These are phyloP conservation scores for Pestalotiopsis sp. DNA, from an alignment of 2,329 filamentous ascomycete genomes.

Conservation along the genomic window DNA sequence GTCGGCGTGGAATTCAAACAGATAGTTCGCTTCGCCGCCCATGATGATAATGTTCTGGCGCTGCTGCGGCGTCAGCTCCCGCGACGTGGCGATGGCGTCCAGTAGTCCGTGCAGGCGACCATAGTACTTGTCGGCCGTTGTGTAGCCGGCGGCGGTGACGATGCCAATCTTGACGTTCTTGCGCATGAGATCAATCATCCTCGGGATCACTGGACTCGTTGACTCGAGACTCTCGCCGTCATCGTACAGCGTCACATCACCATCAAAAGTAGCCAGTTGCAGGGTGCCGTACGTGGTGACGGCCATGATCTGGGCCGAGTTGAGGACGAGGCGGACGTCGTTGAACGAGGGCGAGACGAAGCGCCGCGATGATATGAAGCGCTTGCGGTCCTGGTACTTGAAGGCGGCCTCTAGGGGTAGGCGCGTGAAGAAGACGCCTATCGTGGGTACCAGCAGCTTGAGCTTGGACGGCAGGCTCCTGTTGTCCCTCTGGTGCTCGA, in stretches of 20 bases:
- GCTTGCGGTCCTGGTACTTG: slow-evolving; percentile 81
- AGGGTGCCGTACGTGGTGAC: slow-evolving; percentile 75
- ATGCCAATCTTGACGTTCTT: slow-evolving; percentile 87
- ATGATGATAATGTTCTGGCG: slow-evolving; percentile 86
- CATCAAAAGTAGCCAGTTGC: slow-evolving; percentile 92
- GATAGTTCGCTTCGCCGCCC: slow-evolving; percentile 94
- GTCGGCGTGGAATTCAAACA: slow-evolving; percentile 75
- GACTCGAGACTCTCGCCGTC: slow-evolving; percentile 80
- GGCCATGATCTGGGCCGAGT: slow-evolving; percentile 92
- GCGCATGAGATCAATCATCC: slow-evolving; percentile 70
- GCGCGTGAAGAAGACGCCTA: slow-evolving; percentile 92
- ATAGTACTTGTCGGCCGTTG: slow-evolving; percentile 84
- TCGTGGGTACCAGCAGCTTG: slow-evolving; percentile 85
- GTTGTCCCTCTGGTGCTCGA: slow-evolving; percentile 62
- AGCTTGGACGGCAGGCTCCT: slow-evolving; percentile 81
- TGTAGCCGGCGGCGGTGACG: slow-evolving; percentile 95
- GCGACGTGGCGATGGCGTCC: slow-evolving; percentile 69
- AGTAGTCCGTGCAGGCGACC: slow-evolving; percentile 84
- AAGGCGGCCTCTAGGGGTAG: slow-evolving; percentile 88
- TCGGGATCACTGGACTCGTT: slow-evolving; percentile 75
- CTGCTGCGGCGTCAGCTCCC: slow-evolving; percentile 63
- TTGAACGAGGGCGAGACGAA: slow-evolving; percentile 98
- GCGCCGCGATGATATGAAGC: slow-evolving; percentile 85
- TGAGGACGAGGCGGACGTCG: slow-evolving; percentile 88
- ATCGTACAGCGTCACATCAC: slow-evolving; percentile 94